Evolutionary conservation across 2,329 filamentous ascomycete genomes (phyloP).

Genomic region (Ophiostoma ulmi): DNA sequence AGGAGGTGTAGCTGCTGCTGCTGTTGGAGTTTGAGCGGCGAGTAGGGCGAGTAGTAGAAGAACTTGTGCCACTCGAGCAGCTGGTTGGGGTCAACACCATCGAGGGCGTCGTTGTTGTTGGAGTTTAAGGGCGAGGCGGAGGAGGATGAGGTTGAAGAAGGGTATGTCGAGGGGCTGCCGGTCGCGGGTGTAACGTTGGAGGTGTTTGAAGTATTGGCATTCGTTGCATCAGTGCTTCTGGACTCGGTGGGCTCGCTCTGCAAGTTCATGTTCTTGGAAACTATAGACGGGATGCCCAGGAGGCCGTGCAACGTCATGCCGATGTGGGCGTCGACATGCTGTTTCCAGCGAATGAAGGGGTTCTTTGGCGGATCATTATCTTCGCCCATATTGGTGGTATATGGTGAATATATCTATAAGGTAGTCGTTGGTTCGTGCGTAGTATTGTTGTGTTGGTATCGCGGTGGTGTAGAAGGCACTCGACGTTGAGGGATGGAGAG

Average conservation of each 20-base stretch:
- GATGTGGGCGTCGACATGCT: constrained; percentile 39
- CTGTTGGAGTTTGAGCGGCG: constrained; percentile 40
- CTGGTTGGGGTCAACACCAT: constrained; percentile 26
- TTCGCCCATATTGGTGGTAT: constrained; percentile 24
- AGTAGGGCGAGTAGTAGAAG: constrained; percentile 41
- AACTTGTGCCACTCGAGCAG: constrained; percentile 35
- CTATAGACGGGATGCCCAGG: constrained; percentile 30
- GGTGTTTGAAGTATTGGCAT: background rate
- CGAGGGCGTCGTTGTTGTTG: constrained; percentile 25
- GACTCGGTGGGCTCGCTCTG: constrained; percentile 17
- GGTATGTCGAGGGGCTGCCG: background rate
- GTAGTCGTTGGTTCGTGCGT: background rate
- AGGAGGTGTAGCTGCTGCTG: constrained; percentile 33
- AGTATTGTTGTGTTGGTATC: background rate
- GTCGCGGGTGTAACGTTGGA: constrained; percentile 3
- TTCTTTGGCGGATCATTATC: constrained; percentile 32
- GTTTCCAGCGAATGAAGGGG: constrained; percentile 40
- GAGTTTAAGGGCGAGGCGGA: constrained; percentile 20
- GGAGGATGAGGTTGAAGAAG: background rate
- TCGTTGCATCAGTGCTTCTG: constrained; percentile 7
- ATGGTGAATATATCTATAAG: background rate
- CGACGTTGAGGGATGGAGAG: background rate
- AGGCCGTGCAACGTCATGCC: constrained; percentile 33
- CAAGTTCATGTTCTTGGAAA: constrained; percentile 31
- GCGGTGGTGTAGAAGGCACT: background rate